Percentiles rank a stretch among this genome's conserved stretches.
These are phyloP conservation scores for Forsythia viridissima DNA, from an alignment of 257 asterid genomes.

Conservation along the genomic window DNA sequence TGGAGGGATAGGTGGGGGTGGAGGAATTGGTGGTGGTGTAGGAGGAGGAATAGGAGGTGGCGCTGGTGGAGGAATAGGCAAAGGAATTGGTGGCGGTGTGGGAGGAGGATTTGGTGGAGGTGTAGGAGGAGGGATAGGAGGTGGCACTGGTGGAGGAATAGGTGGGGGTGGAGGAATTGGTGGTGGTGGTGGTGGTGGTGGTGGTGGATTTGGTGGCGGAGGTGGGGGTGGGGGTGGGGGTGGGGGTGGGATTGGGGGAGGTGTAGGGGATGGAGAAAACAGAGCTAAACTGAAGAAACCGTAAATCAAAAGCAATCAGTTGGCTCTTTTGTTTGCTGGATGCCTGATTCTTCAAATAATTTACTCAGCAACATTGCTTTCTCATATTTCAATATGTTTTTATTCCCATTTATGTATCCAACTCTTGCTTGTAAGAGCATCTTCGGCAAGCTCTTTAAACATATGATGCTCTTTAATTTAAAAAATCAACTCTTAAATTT, in stretches of 20 bases:
- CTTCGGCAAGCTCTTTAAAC: no score
- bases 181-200: slow-evolving; percentile 1
- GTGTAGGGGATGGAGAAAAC: neutral
- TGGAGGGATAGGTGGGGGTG: slow-evolving; percentile 5
- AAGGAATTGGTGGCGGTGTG: neutral
- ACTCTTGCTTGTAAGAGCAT: neutral
- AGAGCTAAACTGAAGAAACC: slow-evolving; percentile 7
- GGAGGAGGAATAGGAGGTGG: neutral
- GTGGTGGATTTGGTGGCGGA: neutral
- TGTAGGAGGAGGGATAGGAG: slow-evolving; percentile 11
- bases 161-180: neutral
- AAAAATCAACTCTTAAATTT: no score
- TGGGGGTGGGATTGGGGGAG: slow-evolving; percentile 5
- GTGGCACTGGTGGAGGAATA: neutral
- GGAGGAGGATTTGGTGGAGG: neutral
- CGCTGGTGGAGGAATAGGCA: slow-evolving; percentile 6
- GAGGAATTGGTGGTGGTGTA: neutral
- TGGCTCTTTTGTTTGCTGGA: neutral
- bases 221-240: slow-evolving; percentile 11
- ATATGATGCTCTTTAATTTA: no score
- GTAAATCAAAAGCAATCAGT: neutral
- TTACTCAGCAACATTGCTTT: neutral
- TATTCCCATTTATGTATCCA: neutral
- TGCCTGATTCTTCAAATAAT: neutral
- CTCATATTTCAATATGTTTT: neutral